Evolutionary conservation across 331 rosid genomes (phyloP), one percentile per base, ranked within the genome.

Genomic region (Malus hybrid): DNA sequence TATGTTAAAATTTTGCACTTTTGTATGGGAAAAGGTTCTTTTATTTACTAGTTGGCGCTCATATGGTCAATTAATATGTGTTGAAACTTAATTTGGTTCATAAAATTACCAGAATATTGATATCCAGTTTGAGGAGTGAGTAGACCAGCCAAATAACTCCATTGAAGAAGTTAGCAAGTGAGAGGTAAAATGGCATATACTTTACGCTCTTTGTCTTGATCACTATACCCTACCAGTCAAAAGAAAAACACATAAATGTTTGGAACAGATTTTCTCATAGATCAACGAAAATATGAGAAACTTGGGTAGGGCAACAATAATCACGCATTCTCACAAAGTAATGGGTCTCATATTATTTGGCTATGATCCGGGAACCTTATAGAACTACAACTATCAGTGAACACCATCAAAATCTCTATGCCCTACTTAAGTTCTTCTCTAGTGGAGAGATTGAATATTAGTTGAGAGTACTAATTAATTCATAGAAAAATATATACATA

Each of bases 171-270:
- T 73, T 87, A 24, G 93, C 73, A 0, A 94, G 57, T 5, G 97
- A 91, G 65, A 91, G 93, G 42, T 64, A 63, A 73, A 94, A 87
- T 0, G 97, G 96, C 97, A 94, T 94, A 78, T 90, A 91, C 73
- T 84, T 91, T 19, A 94, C 98, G 13, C 98, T 90, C 88, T 81
- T 90, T 5, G 93, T 85, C 77, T 24, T 78, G 69, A 91, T 77
- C 28, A 94, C 98, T 70, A 16, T 77, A 18, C 72, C 57, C 98
- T 94, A 82, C 69, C 39, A 34, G 16, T 16, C 36, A 73, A 32
- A 12, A 71, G 4, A n/a, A 34, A 56, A 2, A 7, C 1, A 13
- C 46, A 39, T 39, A 39, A 39, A 0, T 10, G 3, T 39, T 2
- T 10, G 46, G 1, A 39, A 39, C 3, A 2, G 12, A 10, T 39